phyloP scores from a whole-genome alignment of 164 flowering plant genomes.

The Magnolia changhungtana region DNA sequence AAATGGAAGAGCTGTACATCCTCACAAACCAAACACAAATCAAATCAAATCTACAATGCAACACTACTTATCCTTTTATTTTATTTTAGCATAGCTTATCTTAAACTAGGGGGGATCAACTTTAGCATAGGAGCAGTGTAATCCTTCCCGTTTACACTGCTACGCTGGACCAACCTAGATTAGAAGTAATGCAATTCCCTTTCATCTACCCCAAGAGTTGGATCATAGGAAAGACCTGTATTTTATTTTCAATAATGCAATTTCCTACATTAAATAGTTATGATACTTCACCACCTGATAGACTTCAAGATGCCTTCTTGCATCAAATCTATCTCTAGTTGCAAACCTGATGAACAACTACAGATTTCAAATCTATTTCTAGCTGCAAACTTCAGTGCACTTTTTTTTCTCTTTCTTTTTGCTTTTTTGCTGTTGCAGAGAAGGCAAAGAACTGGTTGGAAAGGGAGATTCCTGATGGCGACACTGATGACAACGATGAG shows the following conservation, averaged over 20 bases:
- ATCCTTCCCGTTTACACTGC: no score
- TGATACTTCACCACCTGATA: no score
- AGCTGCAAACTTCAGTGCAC: slow-evolving; percentile 18
- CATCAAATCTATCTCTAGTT: neutral
- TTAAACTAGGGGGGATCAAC: no score
- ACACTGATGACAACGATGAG: slow-evolving; percentile 30
- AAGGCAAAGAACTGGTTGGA: slow-evolving; percentile 45
- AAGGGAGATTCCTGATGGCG: slow-evolving; percentile 42
- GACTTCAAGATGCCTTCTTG: neutral
- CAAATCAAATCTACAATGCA: no score
- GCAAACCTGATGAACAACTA: neutral
- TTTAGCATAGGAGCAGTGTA: no score
- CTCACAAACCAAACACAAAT: no score
- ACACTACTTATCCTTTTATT: no score
- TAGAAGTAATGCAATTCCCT: neutral
- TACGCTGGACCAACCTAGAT: no score
- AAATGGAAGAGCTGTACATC: no score
- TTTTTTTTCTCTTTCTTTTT: neutral
- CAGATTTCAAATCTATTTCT: neutral
- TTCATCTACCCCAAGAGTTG: neutral
- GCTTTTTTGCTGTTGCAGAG: slow-evolving; percentile 6
- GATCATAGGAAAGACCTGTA: neutral
- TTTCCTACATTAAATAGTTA: no score
- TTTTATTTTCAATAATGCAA: no score
- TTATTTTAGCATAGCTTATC: no score